A percentile compares a stretch with the other conserved stretches of the same genome.
These are phyloP conservation scores for Lodderomyces beijingensis DNA, from an alignment of 1,139 yeast species.

Conservation along the genomic window DNA sequence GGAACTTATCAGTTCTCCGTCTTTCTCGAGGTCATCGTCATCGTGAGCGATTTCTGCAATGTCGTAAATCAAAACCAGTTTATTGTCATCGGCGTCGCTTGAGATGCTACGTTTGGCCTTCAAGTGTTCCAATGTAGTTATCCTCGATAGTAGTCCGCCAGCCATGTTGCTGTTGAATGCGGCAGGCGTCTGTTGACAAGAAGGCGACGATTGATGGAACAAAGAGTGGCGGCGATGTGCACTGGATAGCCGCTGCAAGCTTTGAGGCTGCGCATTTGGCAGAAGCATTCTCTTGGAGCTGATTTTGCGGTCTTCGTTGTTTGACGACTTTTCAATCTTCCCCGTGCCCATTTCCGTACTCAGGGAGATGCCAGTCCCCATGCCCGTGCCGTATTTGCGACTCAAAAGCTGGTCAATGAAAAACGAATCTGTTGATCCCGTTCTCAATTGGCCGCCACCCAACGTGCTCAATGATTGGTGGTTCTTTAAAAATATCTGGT, in stretches of 20 bases:
- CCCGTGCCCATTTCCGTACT: too few species aligned
- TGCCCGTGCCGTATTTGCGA: constrained; percentile 17
- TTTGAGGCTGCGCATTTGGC: too few species aligned
- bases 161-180: not conserved
- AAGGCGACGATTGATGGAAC: not conserved
- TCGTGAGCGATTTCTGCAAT: constrained; percentile 19
- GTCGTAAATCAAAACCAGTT: constrained; percentile 15
- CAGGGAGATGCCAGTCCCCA: not conserved
- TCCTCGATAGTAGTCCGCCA: constrained; percentile 9
- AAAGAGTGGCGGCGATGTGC: not conserved
- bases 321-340: too few species aligned
- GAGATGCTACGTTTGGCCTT: constrained; percentile 5
- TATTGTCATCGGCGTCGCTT: too few species aligned
- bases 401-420: constrained; percentile 29
- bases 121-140: constrained; percentile 9
- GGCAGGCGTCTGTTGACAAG: not conserved
- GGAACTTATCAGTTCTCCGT: constrained; percentile 17
- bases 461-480: constrained; percentile 28
- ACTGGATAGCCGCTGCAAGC: not conserved
- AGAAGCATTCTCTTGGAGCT: too few species aligned
- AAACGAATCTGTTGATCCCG: constrained; percentile 34
- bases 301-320: not conserved
- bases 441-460: constrained; percentile 22
- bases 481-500: constrained; percentile 6
- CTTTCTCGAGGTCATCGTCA: not conserved